Conservation (phyloP, 225 moss, liverwort and hornwort genomes). For the Marchantia paleacea region DNA sequence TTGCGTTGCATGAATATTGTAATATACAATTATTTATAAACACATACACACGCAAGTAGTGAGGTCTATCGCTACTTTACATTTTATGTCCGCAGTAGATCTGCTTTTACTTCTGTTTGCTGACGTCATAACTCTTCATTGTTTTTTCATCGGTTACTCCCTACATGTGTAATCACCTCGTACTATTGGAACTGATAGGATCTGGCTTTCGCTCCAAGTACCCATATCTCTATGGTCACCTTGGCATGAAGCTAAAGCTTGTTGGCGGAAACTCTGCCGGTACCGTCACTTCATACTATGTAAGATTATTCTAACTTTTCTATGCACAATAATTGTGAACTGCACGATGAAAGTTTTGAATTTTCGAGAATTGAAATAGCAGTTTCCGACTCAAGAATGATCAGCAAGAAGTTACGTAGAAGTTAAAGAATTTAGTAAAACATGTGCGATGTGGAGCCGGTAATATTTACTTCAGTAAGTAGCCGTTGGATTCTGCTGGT, state of each 20-base stretch:
- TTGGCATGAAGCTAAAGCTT: constrained; percentile 5
- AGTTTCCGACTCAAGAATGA: too few relatives aligned
- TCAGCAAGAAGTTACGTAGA: too few relatives aligned
- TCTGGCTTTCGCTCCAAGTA: constrained; percentile 11
- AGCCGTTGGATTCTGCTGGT: neutral
- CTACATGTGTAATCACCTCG: too few relatives aligned
- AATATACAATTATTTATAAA: too few relatives aligned
- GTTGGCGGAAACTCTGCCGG: neutral
- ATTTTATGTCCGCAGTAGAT: too few relatives aligned
- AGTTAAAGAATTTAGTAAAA: neutral
- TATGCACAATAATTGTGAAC: too few relatives aligned
- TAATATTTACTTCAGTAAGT: neutral
- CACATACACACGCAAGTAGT: too few relatives aligned
- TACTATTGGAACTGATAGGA: neutral
- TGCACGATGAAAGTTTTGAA: too few relatives aligned
- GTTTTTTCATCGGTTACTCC: neutral
- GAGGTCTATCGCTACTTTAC: too few relatives aligned
- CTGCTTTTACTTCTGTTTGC: neutral
- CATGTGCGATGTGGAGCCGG: neutral
- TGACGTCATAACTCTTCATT: neutral
- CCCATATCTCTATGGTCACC: neutral
- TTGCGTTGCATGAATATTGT: too few relatives aligned
- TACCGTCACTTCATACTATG: constrained; percentile 6
- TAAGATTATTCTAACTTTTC: neutral
- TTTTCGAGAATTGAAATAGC: too few relatives aligned